Conservation (phyloP, 1,284 basidiomycete genomes). For the Ceratobasidium sp. region DNA sequence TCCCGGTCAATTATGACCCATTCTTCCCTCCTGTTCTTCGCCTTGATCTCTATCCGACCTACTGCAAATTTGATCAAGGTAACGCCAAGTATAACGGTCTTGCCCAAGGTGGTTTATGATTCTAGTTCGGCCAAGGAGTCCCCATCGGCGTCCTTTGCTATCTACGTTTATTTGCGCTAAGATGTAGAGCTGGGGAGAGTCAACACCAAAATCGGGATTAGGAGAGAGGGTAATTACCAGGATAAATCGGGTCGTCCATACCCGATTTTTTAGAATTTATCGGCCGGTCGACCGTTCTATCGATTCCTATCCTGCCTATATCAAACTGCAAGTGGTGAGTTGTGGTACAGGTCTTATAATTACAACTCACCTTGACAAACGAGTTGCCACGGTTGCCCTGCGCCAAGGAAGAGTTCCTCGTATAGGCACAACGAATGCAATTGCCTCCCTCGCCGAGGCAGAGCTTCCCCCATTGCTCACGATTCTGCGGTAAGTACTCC, state of each 20-base stretch:
- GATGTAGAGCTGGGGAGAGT: too few species aligned
- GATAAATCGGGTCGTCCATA: constrained; percentile 46
- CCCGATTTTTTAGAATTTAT: constrained; percentile 31
- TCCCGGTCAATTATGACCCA: too few species aligned
- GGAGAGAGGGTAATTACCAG: background rate
- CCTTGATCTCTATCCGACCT: background rate
- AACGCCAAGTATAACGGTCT: too few species aligned
- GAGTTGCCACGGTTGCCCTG: background rate
- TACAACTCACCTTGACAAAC: constrained; percentile 14
- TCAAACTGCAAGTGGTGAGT: constrained; percentile 48
- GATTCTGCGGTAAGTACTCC: too few species aligned
- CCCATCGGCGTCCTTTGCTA: background rate
- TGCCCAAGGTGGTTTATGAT: background rate
- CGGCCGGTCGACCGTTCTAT: constrained; percentile 26
- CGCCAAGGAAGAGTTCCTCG: background rate
- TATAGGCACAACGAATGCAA: too few species aligned
- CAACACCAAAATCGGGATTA: too few species aligned
- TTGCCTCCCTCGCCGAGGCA: too few species aligned
- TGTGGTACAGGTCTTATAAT: constrained; percentile 1
- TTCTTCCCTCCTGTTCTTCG: background rate
- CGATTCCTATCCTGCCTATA: constrained; percentile 48
- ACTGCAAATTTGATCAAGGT: background rate
- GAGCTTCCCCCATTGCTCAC: too few species aligned
- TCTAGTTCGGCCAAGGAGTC: background rate
- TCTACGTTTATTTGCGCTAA: background rate